Conservation (phyloP, 306 rosid species). For the Begonia peltatifolia region DNA sequence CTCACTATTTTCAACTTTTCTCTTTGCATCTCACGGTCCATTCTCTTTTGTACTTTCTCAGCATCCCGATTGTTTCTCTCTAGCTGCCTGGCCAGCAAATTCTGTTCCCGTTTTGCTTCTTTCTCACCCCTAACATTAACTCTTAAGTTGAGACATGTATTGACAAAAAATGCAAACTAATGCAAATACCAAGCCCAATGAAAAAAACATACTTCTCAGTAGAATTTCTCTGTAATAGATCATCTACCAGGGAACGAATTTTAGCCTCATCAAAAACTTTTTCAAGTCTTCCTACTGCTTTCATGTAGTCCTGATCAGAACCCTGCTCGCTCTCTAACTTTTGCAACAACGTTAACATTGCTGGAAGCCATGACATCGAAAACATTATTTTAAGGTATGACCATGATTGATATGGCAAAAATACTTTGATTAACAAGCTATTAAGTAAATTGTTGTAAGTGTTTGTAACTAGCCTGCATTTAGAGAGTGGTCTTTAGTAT, state of each 20-base stretch:
- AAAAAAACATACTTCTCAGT: slow-evolving; percentile 40
- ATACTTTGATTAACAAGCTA: background rate
- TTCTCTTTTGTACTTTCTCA: slow-evolving; percentile 50
- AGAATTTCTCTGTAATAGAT: slow-evolving; percentile 40
- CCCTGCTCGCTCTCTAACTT: slow-evolving; percentile 30
- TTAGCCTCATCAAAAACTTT: slow-evolving; percentile 42
- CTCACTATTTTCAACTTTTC: slow-evolving; percentile 48
- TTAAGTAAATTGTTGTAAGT: background rate
- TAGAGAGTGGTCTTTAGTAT: too few species aligned
- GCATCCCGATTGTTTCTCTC: slow-evolving; percentile 49
- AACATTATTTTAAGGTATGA: background rate
- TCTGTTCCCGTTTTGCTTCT: slow-evolving; percentile 53
- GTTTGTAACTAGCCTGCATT: background rate
- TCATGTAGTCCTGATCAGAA: slow-evolving; percentile 24
- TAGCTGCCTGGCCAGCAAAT: slow-evolving; percentile 50
- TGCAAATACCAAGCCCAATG: slow-evolving; percentile 9
- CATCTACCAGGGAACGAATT: slow-evolving; percentile 40
- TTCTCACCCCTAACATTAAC: slow-evolving; percentile 44
- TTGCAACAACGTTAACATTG: slow-evolving; percentile 36
- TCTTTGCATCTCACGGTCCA: slow-evolving; percentile 28
- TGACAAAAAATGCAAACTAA: background rate
- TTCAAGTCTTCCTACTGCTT: slow-evolving; percentile 47
- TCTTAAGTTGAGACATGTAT: background rate
- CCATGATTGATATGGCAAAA: background rate
- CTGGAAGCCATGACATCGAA: slow-evolving; percentile 25